Evolutionary conservation across 352 stramenopile species (phyloP).

Genomic region (Peronospora farinosa): DNA sequence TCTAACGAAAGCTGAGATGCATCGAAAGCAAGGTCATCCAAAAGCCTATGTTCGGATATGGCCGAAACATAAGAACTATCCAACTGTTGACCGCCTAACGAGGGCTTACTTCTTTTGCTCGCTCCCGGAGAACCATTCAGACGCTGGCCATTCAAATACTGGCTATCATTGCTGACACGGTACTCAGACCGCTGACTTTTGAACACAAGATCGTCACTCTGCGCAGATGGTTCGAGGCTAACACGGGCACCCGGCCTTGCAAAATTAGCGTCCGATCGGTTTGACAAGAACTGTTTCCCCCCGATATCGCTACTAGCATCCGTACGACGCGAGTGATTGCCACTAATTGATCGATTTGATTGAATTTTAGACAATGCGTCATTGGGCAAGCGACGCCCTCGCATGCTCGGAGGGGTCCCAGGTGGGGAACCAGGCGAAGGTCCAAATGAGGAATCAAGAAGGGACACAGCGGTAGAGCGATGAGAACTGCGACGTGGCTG

Average conservation of each 20-base stretch:
- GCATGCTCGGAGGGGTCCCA: slow-evolving; percentile 23
- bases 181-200: slow-evolving; percentile 13
- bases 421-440: slow-evolving; percentile 21
- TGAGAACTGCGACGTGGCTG: slow-evolving; percentile 11
- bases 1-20: slow-evolving; percentile 24
- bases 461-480: slow-evolving; percentile 3
- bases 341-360: slow-evolving; percentile 5
- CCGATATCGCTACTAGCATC: slow-evolving; percentile 20
- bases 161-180: slow-evolving; percentile 11
- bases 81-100: slow-evolving; percentile 5
- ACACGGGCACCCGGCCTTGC: slow-evolving; percentile 15
- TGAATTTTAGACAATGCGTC: slow-evolving; percentile 14
- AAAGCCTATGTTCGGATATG: slow-evolving; percentile 4
- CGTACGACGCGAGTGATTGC: slow-evolving; percentile 10
- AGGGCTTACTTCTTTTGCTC: slow-evolving; percentile 12
- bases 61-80: slow-evolving; percentile 13
- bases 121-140: slow-evolving; percentile 6
- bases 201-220: slow-evolving; percentile 28
- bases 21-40: slow-evolving; percentile 22
- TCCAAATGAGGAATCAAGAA: slow-evolving; percentile 5
- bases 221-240: slow-evolving; percentile 18
- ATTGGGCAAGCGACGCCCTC: slow-evolving; percentile 13
- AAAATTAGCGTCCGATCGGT: slow-evolving; percentile 22
- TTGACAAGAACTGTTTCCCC: slow-evolving; percentile 15
- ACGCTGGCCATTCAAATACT: slow-evolving; percentile 6